These are phyloP conservation scores for Volutella citrinella DNA, from an alignment of 2,329 filamentous ascomycete genomes.

Conservation along the genomic window DNA sequence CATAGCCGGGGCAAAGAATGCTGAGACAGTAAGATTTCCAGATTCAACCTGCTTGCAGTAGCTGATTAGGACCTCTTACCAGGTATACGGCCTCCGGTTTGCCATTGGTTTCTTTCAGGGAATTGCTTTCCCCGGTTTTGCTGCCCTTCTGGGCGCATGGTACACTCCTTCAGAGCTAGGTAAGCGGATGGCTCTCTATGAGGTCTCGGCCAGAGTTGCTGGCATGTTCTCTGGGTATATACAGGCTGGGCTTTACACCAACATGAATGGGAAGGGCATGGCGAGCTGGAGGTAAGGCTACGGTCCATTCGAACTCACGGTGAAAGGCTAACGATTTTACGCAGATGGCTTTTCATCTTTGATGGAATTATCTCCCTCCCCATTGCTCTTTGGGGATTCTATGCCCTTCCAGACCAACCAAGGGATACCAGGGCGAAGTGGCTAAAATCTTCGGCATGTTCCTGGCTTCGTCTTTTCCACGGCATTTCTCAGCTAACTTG, in stretches of 20 bases:
- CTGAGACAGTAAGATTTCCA: constrained; percentile 10
- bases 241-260: constrained; percentile 34
- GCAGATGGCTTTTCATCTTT: constrained; percentile 40
- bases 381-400: constrained; percentile 16
- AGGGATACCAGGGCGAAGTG: constrained; percentile 9
- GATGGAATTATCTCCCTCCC: constrained; percentile 23
- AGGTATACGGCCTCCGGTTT: constrained; percentile 28
- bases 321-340: background rate
- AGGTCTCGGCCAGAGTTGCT: constrained; percentile 18
- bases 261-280: constrained; percentile 27
- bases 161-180: constrained; percentile 27
- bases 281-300: constrained; percentile 11
- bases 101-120: constrained; percentile 29
- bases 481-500: no score
- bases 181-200: constrained; percentile 27
- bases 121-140: constrained; percentile 23
- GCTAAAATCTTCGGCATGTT: constrained; percentile 5
- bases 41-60: no score
- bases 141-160: constrained; percentile 28
- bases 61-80: no score
- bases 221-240: constrained; percentile 31
- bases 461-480: background rate
- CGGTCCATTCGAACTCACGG: rapidly evolving
- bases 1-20: constrained; percentile 23
- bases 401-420: constrained; percentile 12